Evolutionary conservation across 1,284 basidiomycete species (phyloP), one percentile per base, ranked within the genome.

Genomic region (Rugosomyces carneus): DNA sequence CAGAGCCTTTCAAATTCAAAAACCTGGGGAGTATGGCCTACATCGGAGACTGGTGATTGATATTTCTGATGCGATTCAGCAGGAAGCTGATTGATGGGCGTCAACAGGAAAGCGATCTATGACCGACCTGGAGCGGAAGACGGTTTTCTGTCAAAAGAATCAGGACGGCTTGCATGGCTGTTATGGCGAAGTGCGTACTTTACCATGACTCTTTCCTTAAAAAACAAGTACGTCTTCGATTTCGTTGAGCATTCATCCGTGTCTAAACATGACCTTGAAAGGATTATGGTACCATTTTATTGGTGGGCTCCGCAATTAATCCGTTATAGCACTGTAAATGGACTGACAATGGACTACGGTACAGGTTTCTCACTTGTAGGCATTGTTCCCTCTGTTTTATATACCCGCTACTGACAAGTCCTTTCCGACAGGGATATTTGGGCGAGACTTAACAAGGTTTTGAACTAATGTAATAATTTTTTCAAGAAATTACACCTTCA

Each of bases 121-220:
- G 79, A 89, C 61, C 69, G 78, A 27, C 70, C 75, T 36, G 65
- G 71, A 1, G 68, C 69, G 26, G 71, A 75, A 42, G 67, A 70
- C 3, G 77, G 76, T 5, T 75, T 78, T 44, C 73, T 84, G 61
- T 69, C 72, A 34, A 82, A 80, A 58, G 78, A 84, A 58, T 73
- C 81, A 27, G 88, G 87, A 19, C 69, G 78, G 51, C 48, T 84
- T 31, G 86, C 87, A n/a, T 90, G 84, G 83, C 66, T 89, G 20
- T 66, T 88, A 32, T 89, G 88, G 88, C 70, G 86, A 47, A 82
- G 80, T 19, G 87, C 88, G 1, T 89, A 91, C 64, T 84, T 87
- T 57, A 86, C 84, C 4, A 81, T 82, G 74, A 84, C 85, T 1
- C 68, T 93, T 52, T 85, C 83, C 54, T 60, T 78, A 60, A 69